Percentiles rank a stretch among this genome's conserved stretches.
Conservation (phyloP, 163 green algal species). For the Scenedesmus sp. region DNA sequence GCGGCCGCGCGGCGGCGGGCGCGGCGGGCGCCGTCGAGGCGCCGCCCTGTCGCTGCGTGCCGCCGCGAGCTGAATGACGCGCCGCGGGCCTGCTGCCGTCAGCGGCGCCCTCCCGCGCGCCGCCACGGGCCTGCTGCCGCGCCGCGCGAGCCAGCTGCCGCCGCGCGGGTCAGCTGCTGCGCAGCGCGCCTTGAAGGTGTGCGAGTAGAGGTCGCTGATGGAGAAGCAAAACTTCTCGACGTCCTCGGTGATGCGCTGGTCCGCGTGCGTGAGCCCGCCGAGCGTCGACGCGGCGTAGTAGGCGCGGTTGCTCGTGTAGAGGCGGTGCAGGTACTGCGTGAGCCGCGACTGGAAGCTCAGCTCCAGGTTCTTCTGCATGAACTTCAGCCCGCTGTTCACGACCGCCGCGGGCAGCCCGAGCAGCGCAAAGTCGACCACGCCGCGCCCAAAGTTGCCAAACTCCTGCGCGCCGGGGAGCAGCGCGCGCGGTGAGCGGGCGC, state of each 20-base stretch:
- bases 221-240: conserved; percentile 92
- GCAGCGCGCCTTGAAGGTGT: conserved; percentile 91
- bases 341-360: conserved; percentile 84
- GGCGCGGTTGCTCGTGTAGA: conserved; percentile 87
- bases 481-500: too few species aligned
- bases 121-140: too few species aligned
- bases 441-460: conserved; percentile 65
- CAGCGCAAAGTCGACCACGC: conserved; percentile 69
- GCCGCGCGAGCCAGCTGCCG: too few species aligned
- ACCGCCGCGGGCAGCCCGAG: conserved; percentile 84
- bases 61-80: too few species aligned
- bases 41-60: too few species aligned
- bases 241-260: conserved; percentile 95
- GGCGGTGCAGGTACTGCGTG: conserved; percentile 80
- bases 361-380: conserved; percentile 93
- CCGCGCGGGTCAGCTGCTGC: too few species aligned
- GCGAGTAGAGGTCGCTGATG: conserved; percentile 88
- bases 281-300: conserved; percentile 93
- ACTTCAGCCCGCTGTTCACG: conserved; percentile 94
- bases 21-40: too few species aligned
- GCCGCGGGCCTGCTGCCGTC: neutral
- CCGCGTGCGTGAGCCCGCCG: conserved; percentile 83
- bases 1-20: too few species aligned
- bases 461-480: conserved; percentile 55
- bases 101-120: neutral